phyloP scores from a whole-genome alignment of 1,139 yeast species.

The Suhomyces chickasaworum region DNA sequence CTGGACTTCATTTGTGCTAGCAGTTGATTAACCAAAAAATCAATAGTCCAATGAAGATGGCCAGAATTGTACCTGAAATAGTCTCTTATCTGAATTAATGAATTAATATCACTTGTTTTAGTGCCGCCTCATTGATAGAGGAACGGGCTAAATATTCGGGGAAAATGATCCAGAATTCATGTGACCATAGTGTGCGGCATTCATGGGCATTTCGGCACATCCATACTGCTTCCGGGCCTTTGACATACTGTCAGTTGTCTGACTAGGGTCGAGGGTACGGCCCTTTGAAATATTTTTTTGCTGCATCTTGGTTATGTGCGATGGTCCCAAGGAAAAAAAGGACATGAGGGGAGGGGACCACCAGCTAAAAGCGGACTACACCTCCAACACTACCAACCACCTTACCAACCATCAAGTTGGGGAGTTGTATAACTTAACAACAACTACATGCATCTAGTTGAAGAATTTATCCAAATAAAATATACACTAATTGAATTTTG shows the following conservation, averaged over 20 bases:
- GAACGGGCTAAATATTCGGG: too few relatives aligned
- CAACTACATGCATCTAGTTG: too few relatives aligned
- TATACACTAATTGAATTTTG: too few relatives aligned
- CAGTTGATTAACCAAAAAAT: neutral
- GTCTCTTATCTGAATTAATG: neutral
- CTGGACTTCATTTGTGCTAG: neutral
- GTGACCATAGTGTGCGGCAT: neutral
- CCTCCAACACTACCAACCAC: too few relatives aligned
- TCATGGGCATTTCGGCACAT: neutral
- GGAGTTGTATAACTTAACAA: too few relatives aligned
- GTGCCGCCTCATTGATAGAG: neutral
- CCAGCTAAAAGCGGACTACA: too few relatives aligned
- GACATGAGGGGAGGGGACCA: neutral
- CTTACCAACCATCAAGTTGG: too few relatives aligned
- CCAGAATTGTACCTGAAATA: neutral
- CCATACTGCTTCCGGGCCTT: neutral
- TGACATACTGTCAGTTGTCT: neutral
- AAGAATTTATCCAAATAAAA: too few relatives aligned
- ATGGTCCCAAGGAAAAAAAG: neutral
- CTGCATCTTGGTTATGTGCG: neutral
- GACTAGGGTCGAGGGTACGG: neutral
- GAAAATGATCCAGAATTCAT: too few relatives aligned
- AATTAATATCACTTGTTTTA: neutral
- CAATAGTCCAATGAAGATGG: too few relatives aligned
- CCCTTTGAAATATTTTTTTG: neutral